Evolutionary conservation across 2,329 filamentous ascomycete genomes (phyloP).

Genomic region (Coniella vitis): DNA sequence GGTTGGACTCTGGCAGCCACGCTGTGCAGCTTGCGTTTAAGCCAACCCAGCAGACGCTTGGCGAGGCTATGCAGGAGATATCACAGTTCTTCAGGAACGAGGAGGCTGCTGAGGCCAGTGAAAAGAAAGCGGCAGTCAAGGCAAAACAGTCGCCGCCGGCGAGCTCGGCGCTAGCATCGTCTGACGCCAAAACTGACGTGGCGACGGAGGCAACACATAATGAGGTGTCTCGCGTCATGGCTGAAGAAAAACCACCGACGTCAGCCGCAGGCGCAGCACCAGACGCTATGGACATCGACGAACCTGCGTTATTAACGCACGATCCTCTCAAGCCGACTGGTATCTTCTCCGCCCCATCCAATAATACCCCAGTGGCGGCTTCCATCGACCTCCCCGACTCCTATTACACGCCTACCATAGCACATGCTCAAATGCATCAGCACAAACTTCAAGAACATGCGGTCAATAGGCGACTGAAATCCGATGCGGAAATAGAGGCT

Average conservation of each 20-base stretch:
- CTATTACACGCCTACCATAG: constrained; percentile 71
- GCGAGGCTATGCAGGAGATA: constrained; percentile 80
- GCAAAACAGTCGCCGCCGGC: constrained; percentile 8
- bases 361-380: constrained; percentile 69
- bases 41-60: constrained; percentile 68
- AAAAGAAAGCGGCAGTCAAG: constrained; percentile 12
- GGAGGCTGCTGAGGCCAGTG: constrained; percentile 22
- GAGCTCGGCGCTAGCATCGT: background rate
- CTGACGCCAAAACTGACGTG: background rate
- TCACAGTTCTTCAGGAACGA: constrained; percentile 62
- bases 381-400: constrained; percentile 58
- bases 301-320: constrained; percentile 12
- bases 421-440: constrained; percentile 70
- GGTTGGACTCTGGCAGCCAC: constrained; percentile 77
- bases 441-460: constrained; percentile 52
- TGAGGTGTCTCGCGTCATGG: constrained; percentile 1
- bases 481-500: constrained; percentile 73
- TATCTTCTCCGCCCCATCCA: constrained; percentile 72
- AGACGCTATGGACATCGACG: constrained; percentile 25
- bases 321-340: constrained; percentile 48
- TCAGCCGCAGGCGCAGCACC: constrained; percentile 1
- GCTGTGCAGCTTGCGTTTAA: constrained; percentile 73
- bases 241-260: background rate
- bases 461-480: constrained; percentile 71
- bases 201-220: background rate